These are phyloP conservation scores for Hemisphaericaspora lyxosophila DNA, from an alignment of 1,139 yeast genomes.

Conservation along the genomic window DNA sequence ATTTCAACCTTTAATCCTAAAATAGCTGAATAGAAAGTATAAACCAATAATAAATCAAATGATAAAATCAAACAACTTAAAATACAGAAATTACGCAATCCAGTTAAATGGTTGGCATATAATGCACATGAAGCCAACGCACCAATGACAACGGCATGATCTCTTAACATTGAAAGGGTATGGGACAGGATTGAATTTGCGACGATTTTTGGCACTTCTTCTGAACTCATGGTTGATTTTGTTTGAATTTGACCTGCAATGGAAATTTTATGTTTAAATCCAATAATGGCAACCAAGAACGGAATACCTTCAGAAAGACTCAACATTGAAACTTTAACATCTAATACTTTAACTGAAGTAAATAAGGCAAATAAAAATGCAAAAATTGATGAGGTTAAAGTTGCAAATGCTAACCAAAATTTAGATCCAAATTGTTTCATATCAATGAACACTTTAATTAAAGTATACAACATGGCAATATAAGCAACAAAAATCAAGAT, in stretches of 20 bases:
- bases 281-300: constrained; percentile 87
- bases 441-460: constrained; percentile 72
- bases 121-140: constrained; percentile 68
- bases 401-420: constrained; percentile 86
- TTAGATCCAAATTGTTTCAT: constrained; percentile 82
- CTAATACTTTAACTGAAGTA: constrained; percentile 58
- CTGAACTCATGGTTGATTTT: constrained; percentile 31
- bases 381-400: constrained; percentile 76
- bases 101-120: constrained; percentile 70
- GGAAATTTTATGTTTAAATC: constrained; percentile 84
- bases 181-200: constrained; percentile 63
- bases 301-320: constrained; percentile 92
- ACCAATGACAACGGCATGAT: constrained; percentile 71
- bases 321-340: constrained; percentile 63
- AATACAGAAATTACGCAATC: constrained; percentile 82
- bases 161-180: constrained; percentile 73
- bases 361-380: constrained; percentile 82
- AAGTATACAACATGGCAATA: constrained; percentile 85
- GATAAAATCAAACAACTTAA: constrained; percentile 71
- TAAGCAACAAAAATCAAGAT: constrained; percentile 80
- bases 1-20: constrained; percentile 89
- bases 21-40: constrained; percentile 83
- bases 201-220: constrained; percentile 48
- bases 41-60: constrained; percentile 71
- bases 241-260: constrained; percentile 66